A percentile compares a stretch with the other conserved stretches of the same genome.
phyloP scores from a whole-genome alignment of 2,329 filamentous ascomycete genomes.

The Monilinia vaccinii-corymbosi region DNA sequence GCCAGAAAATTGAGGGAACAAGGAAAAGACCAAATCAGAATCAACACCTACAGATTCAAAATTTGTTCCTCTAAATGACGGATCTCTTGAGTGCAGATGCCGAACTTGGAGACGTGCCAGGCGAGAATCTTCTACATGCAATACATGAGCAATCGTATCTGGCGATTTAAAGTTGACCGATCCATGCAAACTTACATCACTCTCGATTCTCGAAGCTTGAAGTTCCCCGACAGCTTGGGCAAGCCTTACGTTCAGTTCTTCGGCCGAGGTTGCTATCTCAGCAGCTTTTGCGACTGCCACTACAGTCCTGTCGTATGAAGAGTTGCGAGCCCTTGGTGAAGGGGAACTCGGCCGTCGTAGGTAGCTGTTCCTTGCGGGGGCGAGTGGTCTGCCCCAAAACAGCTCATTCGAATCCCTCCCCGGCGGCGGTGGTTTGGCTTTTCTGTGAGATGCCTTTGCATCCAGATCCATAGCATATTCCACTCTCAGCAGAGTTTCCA shows the following conservation, averaged over 20 bases:
- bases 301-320: neutral
- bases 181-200: conserved; percentile 37
- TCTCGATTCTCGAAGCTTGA: conserved; percentile 48
- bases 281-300: conserved; percentile 28
- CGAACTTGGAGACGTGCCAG: conserved; percentile 48
- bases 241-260: conserved; percentile 43
- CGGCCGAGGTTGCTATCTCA: conserved; percentile 32
- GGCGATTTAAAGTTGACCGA: neutral
- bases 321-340: neutral
- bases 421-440: conserved; percentile 2
- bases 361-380: conserved; percentile 17
- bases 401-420: conserved; percentile 13
- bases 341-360: conserved; percentile 2
- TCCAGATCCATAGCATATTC: conserved; percentile 12
- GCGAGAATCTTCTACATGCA: conserved; percentile 48
- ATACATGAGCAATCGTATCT: neutral
- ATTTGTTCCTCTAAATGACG: conserved; percentile 51
- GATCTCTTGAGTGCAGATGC: conserved; percentile 49
- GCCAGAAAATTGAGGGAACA: conserved; percentile 18
- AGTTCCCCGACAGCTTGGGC: conserved; percentile 42
- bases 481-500: conserved; percentile 28
- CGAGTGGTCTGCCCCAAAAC: conserved; percentile 23
- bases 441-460: neutral
- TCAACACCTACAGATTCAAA: conserved; percentile 42
- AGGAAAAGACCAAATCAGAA: neutral